phyloP scores from a whole-genome alignment of 306 rosid species.

The Quercus glauca region DNA sequence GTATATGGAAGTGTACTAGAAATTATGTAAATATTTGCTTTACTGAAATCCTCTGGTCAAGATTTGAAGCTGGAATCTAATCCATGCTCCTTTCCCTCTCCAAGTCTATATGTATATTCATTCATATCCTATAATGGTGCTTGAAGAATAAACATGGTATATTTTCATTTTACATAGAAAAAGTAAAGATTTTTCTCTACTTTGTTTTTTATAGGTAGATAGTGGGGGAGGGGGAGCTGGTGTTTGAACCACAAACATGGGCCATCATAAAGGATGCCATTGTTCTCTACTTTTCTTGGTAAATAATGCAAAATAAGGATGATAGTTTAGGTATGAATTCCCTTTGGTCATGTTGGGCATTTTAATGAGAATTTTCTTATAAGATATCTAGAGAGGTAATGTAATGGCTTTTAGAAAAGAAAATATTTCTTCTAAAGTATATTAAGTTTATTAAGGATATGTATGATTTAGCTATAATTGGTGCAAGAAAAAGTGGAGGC shows the following conservation, averaged over 20 bases:
- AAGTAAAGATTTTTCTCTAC: too few relatives aligned
- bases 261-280: too few relatives aligned
- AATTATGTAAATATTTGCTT: not conserved
- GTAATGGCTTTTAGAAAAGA: too few relatives aligned
- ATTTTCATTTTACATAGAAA: not conserved
- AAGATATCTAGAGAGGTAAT: too few relatives aligned
- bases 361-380: not conserved
- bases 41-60: not conserved
- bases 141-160: not conserved
- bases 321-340: not conserved
- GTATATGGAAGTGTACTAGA: too few relatives aligned
- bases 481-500: too few relatives aligned
- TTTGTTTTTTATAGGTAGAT: too few relatives aligned
- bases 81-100: not conserved
- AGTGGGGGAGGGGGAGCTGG: too few relatives aligned
- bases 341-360: not conserved
- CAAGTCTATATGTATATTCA: not conserved
- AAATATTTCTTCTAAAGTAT: too few relatives aligned
- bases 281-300: not conserved
- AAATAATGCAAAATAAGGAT: not conserved
- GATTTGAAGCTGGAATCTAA: not conserved
- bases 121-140: not conserved
- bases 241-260: too few relatives aligned
- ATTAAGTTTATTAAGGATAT: too few relatives aligned
- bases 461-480: too few relatives aligned